phyloP scores from a whole-genome alignment of 129 eudicot species.

The Dittrichia graveolens region DNA sequence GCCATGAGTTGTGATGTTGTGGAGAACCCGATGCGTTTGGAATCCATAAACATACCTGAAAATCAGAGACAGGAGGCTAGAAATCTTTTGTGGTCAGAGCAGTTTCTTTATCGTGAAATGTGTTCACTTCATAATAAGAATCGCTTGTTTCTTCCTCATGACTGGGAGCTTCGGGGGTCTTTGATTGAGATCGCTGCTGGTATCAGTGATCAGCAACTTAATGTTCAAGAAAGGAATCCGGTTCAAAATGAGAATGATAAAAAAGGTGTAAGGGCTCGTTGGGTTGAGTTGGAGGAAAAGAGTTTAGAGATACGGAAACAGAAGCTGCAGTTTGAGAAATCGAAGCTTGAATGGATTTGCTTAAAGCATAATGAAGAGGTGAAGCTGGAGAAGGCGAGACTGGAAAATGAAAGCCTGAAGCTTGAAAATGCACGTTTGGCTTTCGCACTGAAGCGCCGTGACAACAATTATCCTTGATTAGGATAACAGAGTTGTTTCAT shows the following conservation, averaged over 20 bases:
- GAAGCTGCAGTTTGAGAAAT: slow-evolving; percentile 36
- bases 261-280: slow-evolving; percentile 12
- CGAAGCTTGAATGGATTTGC: slow-evolving; percentile 24
- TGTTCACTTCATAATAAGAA: slow-evolving; percentile 39
- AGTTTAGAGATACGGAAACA: slow-evolving; percentile 26
- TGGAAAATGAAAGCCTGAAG: slow-evolving; percentile 43
- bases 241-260: background rate
- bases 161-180: slow-evolving; percentile 26
- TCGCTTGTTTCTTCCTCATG: slow-evolving; percentile 36
- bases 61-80: slow-evolving; percentile 26
- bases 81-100: slow-evolving; percentile 34
- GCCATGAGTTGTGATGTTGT: slow-evolving; percentile 42
- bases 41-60: slow-evolving; percentile 21
- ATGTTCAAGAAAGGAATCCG: background rate
- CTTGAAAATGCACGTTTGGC: slow-evolving; percentile 42
- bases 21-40: slow-evolving; percentile 40
- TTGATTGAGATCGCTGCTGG: slow-evolving; percentile 17
- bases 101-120: slow-evolving; percentile 46
- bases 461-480: background rate
- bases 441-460: slow-evolving; percentile 23
- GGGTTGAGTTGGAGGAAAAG: slow-evolving; percentile 32
- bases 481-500: slow-evolving; percentile 1
- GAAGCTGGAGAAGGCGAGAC: slow-evolving; percentile 39
- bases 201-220: background rate
- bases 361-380: slow-evolving; percentile 21